These are phyloP conservation scores for Vachellia pachyceras DNA, from an alignment of 306 rosid species.

Conservation along the genomic window DNA sequence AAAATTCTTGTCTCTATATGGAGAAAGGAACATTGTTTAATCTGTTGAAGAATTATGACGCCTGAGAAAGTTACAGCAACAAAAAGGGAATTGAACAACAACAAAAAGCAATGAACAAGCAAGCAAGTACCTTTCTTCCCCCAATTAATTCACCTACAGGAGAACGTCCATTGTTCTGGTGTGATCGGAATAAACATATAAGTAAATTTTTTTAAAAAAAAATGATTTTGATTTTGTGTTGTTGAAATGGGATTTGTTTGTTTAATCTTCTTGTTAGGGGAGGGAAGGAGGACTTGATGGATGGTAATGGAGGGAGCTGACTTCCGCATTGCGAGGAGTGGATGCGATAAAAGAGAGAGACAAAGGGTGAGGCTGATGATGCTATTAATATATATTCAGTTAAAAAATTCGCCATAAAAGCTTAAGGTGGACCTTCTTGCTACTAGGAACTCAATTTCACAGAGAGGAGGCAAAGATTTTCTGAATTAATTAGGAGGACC, in stretches of 20 bases:
- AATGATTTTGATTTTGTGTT: background rate
- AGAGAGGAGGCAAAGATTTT: background rate
- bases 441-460: background rate
- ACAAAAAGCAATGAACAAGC: background rate
- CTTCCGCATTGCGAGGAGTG: constrained; percentile 63
- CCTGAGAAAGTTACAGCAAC: background rate
- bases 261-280: background rate
- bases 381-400: constrained; percentile 22
- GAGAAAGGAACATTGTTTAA: background rate
- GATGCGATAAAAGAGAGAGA: constrained; percentile 38
- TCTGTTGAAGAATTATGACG: background rate
- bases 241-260: constrained; percentile 1
- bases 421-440: background rate
- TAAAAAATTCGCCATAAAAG: background rate
- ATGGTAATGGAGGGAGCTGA: constrained; percentile 57
- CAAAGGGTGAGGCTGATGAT: constrained; percentile 51
- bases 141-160: constrained; percentile 29
- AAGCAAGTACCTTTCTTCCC: constrained; percentile 27
- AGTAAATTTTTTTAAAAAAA: background rate
- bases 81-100: background rate
- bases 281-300: constrained; percentile 29
- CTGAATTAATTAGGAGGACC: too few species aligned
- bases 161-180: constrained; percentile 28
- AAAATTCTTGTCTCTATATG: background rate
- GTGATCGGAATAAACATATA: constrained; percentile 9